These are phyloP conservation scores for Eragrostis nindensis DNA, from an alignment of 176 grass and related monocot genomes.

Conservation along the genomic window DNA sequence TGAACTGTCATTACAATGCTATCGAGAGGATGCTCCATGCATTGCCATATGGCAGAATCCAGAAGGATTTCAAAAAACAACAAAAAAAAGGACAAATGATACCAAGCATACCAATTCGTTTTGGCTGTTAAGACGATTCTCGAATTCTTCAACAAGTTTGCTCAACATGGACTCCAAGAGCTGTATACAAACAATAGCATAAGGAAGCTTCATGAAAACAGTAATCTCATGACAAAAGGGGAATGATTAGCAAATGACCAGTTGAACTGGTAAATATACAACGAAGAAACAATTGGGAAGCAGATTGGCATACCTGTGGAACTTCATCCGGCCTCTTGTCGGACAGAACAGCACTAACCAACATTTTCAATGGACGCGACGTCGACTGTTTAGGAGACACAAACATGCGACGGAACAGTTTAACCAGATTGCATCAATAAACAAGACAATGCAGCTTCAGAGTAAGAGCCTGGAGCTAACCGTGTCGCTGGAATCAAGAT, in stretches of 20 bases:
- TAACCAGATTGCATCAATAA: slow-evolving; percentile 30
- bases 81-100: slow-evolving; percentile 23
- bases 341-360: slow-evolving; percentile 76
- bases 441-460: slow-evolving; percentile 14
- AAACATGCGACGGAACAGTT: slow-evolving; percentile 4
- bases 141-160: slow-evolving; percentile 92
- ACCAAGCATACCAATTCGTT: slow-evolving; percentile 71
- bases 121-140: slow-evolving; percentile 67
- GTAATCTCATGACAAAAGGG: slow-evolving; percentile 3
- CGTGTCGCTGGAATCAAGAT: slow-evolving; percentile 65
- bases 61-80: slow-evolving; percentile 14
- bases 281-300: slow-evolving; percentile 13
- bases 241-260: slow-evolving; percentile 7
- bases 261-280: slow-evolving; percentile 14
- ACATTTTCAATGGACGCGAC: slow-evolving; percentile 80
- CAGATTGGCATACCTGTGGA: slow-evolving; percentile 66
- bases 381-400: slow-evolving; percentile 60
- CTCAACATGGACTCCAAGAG: slow-evolving; percentile 85
- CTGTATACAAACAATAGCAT: slow-evolving; percentile 54
- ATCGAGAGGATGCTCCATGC: slow-evolving; percentile 12
- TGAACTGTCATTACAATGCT: slow-evolving; percentile 29
- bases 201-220: slow-evolving; percentile 23
- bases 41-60: slow-evolving; percentile 24
- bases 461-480: slow-evolving; percentile 45
- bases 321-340: slow-evolving; percentile 98